Base-by-base conservation (phyloP, 192 early-diverging fungal species). In the Gryganskiella cystojenkinii region DNA sequence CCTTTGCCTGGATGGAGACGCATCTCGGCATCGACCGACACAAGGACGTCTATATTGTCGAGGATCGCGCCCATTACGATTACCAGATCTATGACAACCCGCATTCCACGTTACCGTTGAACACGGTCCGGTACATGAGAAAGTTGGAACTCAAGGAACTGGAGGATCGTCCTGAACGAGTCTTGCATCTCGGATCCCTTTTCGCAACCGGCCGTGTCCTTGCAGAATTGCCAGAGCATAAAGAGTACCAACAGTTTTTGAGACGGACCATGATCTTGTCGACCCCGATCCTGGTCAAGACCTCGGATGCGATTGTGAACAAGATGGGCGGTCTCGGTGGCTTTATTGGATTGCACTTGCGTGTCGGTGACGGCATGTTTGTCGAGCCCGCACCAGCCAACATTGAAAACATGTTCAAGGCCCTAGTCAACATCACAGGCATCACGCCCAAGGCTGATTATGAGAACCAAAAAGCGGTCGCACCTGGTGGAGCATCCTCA, bases 51-150 rank as follows among this genome's bases (percentile, higher is more conserved):
- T 55, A 86, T 33, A 64, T 79, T 6, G 56, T 85, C 9, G 67
- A 83, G 35, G 88, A 89, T 53, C 44, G 47, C 6, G 72, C 80
- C 17, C 78, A 81, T n/a, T 87, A 79, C 34, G 86, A 87, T 55
- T 89, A 82, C 49, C 75, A 86, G 30, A 75, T 89, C n/a, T 87
- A 76, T 67, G 88, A 89, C 63, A 62, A 82, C 24, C 80, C 82
- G 7, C 43, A 80, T 3, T 81, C 78, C 14, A 51, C n/a, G 13
- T 83, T 75, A 0, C 67, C 67, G 0, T 25, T 83, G 19, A 70
- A 76, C 44, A 20, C 19, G 4, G 34, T 15, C 40, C 78, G 75
- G 55, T 89, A 84, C 51, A 50, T 79, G 20, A 50, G 85, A 3
- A 24, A 70, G 35, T 14, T 82, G 7, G 79, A 83, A 24, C 15